These are phyloP conservation scores for Yamadazyma blattariae DNA, from an alignment of 1,139 yeast genomes.

Conservation along the genomic window DNA sequence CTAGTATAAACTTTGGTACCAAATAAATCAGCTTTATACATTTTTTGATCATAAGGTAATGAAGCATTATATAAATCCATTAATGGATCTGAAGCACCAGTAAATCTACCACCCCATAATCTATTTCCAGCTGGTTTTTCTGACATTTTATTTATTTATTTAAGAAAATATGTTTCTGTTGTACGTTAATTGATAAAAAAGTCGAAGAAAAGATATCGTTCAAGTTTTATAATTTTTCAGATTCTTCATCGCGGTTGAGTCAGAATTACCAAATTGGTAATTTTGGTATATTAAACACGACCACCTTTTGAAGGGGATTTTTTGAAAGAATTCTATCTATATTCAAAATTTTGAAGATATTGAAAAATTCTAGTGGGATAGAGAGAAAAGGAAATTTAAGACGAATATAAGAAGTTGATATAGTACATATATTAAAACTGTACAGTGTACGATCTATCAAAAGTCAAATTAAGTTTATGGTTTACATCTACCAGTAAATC, in stretches of 20 bases:
- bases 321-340: too few species aligned
- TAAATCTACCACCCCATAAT: conserved; percentile 99
- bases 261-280: conserved; percentile 22
- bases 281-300: conserved; percentile 3
- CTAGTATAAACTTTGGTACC: conserved; percentile 92
- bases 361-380: too few species aligned
- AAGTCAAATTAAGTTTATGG: too few species aligned
- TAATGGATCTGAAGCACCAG: conserved; percentile 94
- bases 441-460: background rate
- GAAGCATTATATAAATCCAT: conserved; percentile 98
- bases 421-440: too few species aligned
- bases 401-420: too few species aligned
- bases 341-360: too few species aligned
- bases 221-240: conserved; percentile 11
- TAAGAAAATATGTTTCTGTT: background rate
- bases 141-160: conserved; percentile 2
- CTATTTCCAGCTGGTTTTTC: conserved; percentile 55
- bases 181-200: too few species aligned
- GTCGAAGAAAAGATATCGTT: too few species aligned
- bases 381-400: too few species aligned
- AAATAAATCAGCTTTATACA: conserved; percentile 91
- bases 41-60: conserved; percentile 88
- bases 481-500: conserved; percentile 96
- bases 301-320: too few species aligned
- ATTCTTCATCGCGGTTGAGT: conserved; percentile 37